phyloP scores from a whole-genome alignment of 192 early-diverging fungal species.

The Coemansia sp. region DNA sequence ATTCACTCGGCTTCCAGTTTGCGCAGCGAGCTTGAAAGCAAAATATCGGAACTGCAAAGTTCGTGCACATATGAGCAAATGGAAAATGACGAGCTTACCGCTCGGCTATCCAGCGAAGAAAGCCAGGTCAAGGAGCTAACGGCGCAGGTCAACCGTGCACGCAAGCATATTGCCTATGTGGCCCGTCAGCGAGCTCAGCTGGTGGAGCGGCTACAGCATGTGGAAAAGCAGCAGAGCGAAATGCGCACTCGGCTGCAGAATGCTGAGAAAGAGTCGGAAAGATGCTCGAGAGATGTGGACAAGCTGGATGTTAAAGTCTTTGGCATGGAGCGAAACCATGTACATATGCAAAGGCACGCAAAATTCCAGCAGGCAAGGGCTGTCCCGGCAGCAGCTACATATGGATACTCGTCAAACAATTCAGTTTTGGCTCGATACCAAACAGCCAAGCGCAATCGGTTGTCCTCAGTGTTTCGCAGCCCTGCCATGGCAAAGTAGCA shows the following conservation, averaged over 20 bases:
- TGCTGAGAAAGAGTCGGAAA: conserved; percentile 1
- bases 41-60: conserved; percentile 19
- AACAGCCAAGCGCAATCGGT: conserved; percentile 26
- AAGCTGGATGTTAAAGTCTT: conserved; percentile 32
- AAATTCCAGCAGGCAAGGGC: conserved; percentile 7
- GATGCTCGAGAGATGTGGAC: conserved; percentile 12
- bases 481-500: not conserved
- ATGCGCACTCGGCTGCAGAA: conserved; percentile 10
- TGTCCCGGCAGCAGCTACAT: not conserved
- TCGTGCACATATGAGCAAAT: conserved; percentile 17
- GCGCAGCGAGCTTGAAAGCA: conserved; percentile 19
- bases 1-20: conserved; percentile 6
- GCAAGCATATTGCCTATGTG: conserved; percentile 31
- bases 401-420: conserved; percentile 2
- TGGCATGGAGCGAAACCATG: conserved; percentile 25
- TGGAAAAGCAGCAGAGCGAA: conserved; percentile 16
- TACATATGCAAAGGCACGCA: conserved; percentile 17
- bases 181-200: conserved; percentile 33
- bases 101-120: conserved; percentile 18
- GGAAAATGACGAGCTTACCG: conserved; percentile 17
- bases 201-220: conserved; percentile 21
- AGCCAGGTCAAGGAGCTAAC: conserved; percentile 17
- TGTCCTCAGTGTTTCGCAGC: conserved; percentile 32
- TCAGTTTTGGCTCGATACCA: conserved; percentile 22
- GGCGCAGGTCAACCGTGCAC: conserved; percentile 18